Conservation (phyloP, 768 basidiomycete genomes). For the Rhizopogon roseolus region DNA sequence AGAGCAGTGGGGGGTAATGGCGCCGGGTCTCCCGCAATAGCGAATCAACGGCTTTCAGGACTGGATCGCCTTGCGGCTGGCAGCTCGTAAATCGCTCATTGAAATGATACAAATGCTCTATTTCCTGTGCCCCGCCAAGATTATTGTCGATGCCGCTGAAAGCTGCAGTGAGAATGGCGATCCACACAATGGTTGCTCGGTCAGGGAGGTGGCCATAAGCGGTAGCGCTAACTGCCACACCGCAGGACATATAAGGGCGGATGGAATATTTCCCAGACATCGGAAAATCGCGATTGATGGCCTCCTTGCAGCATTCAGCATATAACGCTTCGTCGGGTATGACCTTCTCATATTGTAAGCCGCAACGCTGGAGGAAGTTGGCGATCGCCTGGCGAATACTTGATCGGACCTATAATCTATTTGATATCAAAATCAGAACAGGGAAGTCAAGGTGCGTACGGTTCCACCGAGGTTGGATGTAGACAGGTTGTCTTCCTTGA, state of each 20-base stretch:
- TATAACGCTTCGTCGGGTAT: background rate
- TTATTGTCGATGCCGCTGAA: background rate
- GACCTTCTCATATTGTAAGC: no score
- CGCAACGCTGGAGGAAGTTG: no score
- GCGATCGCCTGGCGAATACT: no score
- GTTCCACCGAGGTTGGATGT: no score
- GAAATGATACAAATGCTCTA: slow-evolving; percentile 20
- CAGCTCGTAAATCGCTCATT: slow-evolving; percentile 19
- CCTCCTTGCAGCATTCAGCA: slow-evolving; percentile 11
- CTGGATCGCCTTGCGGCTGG: slow-evolving; percentile 19
- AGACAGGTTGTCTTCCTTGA: no score
- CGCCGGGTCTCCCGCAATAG: slow-evolving; percentile 20
- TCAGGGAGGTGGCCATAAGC: no score
- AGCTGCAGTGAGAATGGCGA: background rate
- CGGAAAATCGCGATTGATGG: slow-evolving; percentile 11
- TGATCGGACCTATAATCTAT: no score
- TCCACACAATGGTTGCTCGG: background rate
- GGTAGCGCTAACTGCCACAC: slow-evolving; percentile 7
- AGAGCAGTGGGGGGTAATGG: slow-evolving; percentile 19
- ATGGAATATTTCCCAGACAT: slow-evolving; percentile 13
- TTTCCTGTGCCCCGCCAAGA: slow-evolving; percentile 8
- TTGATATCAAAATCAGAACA: no score
- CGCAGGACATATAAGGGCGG: slow-evolving; percentile 19
- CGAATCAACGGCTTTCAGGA: slow-evolving; percentile 24
- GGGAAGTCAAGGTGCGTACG: no score